Conservation (phyloP, 768 basidiomycete genomes). For the Phlebiopsis flavidoalba region DNA sequence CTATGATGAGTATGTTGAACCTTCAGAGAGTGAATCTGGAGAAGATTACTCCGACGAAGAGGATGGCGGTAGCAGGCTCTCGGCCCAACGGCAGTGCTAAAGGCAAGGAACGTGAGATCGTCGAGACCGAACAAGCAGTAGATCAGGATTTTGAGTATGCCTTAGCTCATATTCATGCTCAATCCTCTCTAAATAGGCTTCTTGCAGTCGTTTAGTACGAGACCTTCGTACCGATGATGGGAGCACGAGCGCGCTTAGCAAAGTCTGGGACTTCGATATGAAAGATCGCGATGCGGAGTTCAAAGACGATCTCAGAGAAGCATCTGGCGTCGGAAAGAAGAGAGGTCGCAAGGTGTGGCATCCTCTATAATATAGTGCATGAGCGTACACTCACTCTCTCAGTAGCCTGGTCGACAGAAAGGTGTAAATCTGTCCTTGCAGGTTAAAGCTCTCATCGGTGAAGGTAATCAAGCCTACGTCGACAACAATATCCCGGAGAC, state of each 20-base stretch:
- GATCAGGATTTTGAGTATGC: slow-evolving; percentile 30
- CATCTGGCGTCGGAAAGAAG: slow-evolving; percentile 63
- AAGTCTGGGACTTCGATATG: slow-evolving; percentile 71
- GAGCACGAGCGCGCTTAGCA: slow-evolving; percentile 42
- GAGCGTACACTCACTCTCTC: background rate
- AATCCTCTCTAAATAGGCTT: background rate
- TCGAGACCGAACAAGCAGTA: slow-evolving; percentile 2
- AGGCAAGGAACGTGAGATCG: slow-evolving; percentile 6
- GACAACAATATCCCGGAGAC: slow-evolving; percentile 62
- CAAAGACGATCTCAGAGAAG: slow-evolving; percentile 66
- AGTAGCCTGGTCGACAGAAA: slow-evolving; percentile 18
- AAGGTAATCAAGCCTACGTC: slow-evolving; percentile 85
- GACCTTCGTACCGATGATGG: slow-evolving; percentile 50
- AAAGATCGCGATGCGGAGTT: slow-evolving; percentile 67
- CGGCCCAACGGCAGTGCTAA: background rate
- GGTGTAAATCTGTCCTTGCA: slow-evolving; percentile 64
- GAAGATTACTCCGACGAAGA: slow-evolving; percentile 2
- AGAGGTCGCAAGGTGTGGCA: slow-evolving; percentile 42
- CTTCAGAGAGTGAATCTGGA: background rate
- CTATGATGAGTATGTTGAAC: background rate
- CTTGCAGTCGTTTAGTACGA: slow-evolving; percentile 57
- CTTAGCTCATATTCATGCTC: slow-evolving; percentile 1
- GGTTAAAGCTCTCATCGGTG: slow-evolving; percentile 71
- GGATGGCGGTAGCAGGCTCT: background rate
- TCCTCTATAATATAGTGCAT: background rate